These are phyloP conservation scores for Penicillium macrosclerotiorum DNA, from an alignment of 495 filamentous ascomycete species.

Conservation along the genomic window DNA sequence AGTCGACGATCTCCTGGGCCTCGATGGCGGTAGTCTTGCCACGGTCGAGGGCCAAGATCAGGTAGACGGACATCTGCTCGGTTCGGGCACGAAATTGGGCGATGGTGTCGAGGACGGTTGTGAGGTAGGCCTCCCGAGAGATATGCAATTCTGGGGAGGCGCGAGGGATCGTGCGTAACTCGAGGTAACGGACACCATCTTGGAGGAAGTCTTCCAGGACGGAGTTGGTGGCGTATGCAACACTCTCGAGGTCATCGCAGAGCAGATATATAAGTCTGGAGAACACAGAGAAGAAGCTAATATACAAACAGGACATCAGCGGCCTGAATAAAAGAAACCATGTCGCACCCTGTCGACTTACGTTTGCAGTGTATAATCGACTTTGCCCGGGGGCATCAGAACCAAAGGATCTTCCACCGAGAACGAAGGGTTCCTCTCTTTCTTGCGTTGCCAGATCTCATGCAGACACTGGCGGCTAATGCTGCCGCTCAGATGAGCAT, in stretches of 20 bases:
- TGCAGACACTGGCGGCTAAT: constrained; percentile 74
- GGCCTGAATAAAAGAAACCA: too few species aligned
- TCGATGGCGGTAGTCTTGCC: constrained; percentile 51
- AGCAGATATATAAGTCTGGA: constrained; percentile 74
- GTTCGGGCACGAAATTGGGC: constrained; percentile 34
- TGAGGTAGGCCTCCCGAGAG: constrained; percentile 61
- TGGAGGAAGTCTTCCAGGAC: constrained; percentile 68
- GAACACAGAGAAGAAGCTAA: constrained; percentile 76
- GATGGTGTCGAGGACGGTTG: constrained; percentile 61
- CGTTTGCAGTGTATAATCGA: constrained; percentile 69
- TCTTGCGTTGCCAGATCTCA: constrained; percentile 67
- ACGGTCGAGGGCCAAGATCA: constrained; percentile 79
- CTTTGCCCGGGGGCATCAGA: constrained; percentile 65
- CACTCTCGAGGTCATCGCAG: constrained; percentile 54
- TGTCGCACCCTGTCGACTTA: too few species aligned
- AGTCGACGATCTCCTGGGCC: constrained; percentile 59
- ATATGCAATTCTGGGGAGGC: constrained; percentile 50
- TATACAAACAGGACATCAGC: too few species aligned
- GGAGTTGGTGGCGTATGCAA: constrained; percentile 61
- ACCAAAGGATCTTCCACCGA: constrained; percentile 64
- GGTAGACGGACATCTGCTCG: constrained; percentile 48
- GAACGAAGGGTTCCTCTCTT: constrained; percentile 43
- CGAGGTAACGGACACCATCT: constrained; percentile 77
- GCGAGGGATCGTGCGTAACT: constrained; percentile 79
- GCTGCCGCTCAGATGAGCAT: constrained; percentile 81